Evolutionary conservation across 2,329 filamentous ascomycete species (phyloP).

Genomic region (Parasarocladium wereldwijsianum): DNA sequence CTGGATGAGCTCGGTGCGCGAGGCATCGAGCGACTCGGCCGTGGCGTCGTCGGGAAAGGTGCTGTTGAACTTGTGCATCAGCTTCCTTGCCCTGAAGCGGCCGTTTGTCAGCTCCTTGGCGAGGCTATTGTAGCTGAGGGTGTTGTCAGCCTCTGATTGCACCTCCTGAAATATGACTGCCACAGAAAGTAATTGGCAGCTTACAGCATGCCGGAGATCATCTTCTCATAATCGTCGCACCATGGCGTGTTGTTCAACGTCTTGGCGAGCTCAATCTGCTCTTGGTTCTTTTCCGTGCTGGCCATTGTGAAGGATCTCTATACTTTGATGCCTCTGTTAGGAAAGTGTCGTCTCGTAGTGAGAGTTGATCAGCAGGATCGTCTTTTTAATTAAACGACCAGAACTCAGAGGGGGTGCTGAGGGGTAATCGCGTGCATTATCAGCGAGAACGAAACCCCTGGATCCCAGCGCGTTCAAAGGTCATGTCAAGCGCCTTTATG

Average conservation of each 20-base stretch:
- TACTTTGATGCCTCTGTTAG: no score
- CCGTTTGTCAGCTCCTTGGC: slow-evolving; percentile 31
- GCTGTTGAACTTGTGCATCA: slow-evolving; percentile 44
- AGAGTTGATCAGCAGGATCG: no score
- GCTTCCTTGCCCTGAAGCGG: slow-evolving; percentile 37
- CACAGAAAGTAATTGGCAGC: slow-evolving; percentile 8
- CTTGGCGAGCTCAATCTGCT: slow-evolving; percentile 28
- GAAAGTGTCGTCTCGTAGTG: no score
- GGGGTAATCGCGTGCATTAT: no score
- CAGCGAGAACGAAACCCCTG: no score
- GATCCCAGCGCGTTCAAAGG: no score
- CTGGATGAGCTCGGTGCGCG: slow-evolving; percentile 25
- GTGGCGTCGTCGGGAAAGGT: slow-evolving; percentile 35
- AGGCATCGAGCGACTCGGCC: slow-evolving; percentile 19
- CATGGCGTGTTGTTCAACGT: slow-evolving; percentile 35
- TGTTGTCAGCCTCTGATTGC: not conserved
- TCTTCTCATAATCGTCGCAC: slow-evolving; percentile 47
- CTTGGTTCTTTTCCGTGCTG: slow-evolving; percentile 20
- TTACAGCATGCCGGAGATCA: slow-evolving; percentile 49
- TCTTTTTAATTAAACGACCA: no score
- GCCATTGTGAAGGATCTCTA: slow-evolving; percentile 13
- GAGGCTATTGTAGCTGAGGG: slow-evolving; percentile 31
- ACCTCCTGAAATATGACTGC: not conserved
- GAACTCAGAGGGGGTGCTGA: no score
- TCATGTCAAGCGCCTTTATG: no score